Conservation (phyloP, 148 eudicot species). For the Amaranthus cruentus region DNA sequence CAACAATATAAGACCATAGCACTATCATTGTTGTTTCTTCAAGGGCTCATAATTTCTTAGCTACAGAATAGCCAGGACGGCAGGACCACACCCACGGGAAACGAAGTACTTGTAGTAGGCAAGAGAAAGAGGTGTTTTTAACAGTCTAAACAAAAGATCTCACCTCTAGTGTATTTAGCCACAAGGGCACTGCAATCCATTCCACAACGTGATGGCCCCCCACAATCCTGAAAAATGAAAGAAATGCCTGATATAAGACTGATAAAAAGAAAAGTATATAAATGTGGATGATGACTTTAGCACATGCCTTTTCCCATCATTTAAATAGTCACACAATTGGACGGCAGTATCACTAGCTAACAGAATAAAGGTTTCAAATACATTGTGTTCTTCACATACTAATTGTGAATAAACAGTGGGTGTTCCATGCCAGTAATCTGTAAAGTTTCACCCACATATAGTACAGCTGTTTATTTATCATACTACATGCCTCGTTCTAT, state of each 20-base stretch:
- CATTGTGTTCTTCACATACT: not conserved
- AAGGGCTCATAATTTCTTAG: not conserved
- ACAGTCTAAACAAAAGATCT: constrained; percentile 9
- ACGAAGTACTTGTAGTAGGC: not conserved
- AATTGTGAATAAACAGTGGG: not conserved
- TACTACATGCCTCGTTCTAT: not conserved
- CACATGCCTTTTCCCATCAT: not conserved
- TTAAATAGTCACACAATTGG: not conserved
- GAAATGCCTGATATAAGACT: constrained; percentile 10
- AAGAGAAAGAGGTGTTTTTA: not conserved
- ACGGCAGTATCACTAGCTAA: not conserved
- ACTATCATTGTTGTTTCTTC: not conserved
- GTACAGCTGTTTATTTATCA: not conserved
- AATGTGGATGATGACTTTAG: not conserved
- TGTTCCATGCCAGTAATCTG: not conserved
- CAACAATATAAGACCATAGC: constrained; percentile 2
- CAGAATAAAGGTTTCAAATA: not conserved
- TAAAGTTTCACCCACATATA: not conserved
- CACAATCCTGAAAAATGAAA: constrained; percentile 61
- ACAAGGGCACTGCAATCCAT: constrained; percentile 87
- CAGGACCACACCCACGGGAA: not conserved
- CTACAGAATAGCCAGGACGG: not conserved
- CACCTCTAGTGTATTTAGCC: constrained; percentile 62
- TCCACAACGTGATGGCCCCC: constrained; percentile 79
- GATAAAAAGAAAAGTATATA: not conserved